Evolutionary conservation across 495 filamentous ascomycete species (phyloP).

Genomic region (Penicillium angulare): DNA sequence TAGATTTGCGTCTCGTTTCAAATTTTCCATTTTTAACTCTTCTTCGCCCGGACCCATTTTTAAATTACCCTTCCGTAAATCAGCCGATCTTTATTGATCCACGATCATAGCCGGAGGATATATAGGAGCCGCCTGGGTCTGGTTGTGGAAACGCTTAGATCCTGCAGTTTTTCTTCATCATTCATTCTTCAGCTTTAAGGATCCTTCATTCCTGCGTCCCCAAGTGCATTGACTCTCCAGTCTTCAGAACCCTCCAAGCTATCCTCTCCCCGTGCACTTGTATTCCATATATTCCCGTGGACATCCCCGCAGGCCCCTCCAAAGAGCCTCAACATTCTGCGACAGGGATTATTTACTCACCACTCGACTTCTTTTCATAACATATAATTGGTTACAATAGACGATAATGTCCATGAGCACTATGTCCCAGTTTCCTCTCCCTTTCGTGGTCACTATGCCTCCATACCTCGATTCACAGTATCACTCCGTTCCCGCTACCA

Average conservation of each 20-base stretch:
- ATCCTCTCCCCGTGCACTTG: neutral
- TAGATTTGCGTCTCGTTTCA: neutral
- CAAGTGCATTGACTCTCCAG: neutral
- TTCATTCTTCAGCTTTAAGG: constrained; percentile 4
- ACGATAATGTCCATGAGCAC: constrained; percentile 7
- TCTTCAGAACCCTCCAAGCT: no score
- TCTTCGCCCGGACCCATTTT: constrained; percentile 4
- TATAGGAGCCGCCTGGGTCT: constrained; percentile 5
- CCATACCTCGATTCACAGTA: constrained; percentile 4
- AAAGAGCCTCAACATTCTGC: neutral
- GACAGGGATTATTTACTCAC: no score
- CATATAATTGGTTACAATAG: neutral
- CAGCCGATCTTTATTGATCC: constrained; percentile 10
- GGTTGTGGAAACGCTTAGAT: neutral
- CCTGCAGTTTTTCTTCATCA: neutral
- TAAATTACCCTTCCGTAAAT: constrained; percentile 8
- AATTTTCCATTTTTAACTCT: neutral
- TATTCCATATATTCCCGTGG: no score
- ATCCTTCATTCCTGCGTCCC: neutral
- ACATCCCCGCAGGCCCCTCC: no score
- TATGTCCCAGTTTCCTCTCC: constrained; percentile 3
- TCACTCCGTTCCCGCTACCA: neutral
- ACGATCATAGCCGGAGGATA: neutral
- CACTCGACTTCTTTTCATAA: neutral
- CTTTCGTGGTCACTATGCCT: neutral